Conservation (phyloP, 257 asterid species). For the Rehmannia glutinosa region DNA sequence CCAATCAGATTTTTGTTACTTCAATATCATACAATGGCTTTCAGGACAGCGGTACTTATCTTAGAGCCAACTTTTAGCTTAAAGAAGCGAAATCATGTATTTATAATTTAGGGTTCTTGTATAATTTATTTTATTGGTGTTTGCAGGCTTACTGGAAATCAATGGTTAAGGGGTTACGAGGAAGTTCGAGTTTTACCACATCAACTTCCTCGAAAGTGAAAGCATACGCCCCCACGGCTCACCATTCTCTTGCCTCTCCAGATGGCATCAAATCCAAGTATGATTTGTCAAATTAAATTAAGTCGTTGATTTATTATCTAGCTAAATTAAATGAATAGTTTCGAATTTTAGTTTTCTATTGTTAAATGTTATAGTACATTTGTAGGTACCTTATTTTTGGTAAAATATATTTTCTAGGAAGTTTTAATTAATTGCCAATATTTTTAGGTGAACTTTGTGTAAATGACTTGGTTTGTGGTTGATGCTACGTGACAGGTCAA, state of each 20-base stretch:
- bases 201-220: conserved; percentile 26
- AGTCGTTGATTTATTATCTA: no score
- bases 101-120: neutral
- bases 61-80: neutral
- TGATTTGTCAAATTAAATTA: neutral
- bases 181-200: conserved; percentile 8
- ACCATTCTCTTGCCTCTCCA: neutral
- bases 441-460: no score
- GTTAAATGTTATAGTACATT: no score
- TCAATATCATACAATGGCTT: conserved; percentile 24
- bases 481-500: no score
- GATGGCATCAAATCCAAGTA: conserved; percentile 26
- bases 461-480: no score
- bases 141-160: conserved; percentile 27
- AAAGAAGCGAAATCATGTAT: neutral
- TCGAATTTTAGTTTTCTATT: no score
- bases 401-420: no score
- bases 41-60: conserved; percentile 19
- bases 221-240: conserved; percentile 13
- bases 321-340: no score
- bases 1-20: neutral
- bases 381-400: no score
- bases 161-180: neutral
- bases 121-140: neutral
- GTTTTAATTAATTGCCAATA: no score